A percentile compares a stretch with the other conserved stretches of the same genome.
phyloP scores from a whole-genome alignment of 306 rosid genomes.

The Alnus rubra region DNA sequence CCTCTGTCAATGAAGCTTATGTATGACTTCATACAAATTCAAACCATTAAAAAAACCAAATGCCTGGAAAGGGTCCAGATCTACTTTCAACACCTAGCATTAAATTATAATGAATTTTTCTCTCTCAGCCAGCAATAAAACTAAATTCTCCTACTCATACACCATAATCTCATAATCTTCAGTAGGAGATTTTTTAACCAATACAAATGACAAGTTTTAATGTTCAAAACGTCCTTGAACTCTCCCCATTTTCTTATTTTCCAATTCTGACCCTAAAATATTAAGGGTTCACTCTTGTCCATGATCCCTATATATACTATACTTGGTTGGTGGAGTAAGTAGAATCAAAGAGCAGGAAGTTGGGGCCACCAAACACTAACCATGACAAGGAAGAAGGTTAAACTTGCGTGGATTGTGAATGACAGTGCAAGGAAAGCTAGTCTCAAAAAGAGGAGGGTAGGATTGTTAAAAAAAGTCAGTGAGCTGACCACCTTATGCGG shows the following conservation, averaged over 20 bases:
- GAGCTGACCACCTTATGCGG: slow-evolving; percentile 40
- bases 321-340: not conserved
- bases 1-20: not conserved
- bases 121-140: slow-evolving; percentile 8
- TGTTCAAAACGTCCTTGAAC: not conserved
- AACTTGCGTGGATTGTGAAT: slow-evolving; percentile 32
- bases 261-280: not conserved
- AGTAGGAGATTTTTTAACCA: not conserved
- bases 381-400: slow-evolving; percentile 38
- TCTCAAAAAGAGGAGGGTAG: slow-evolving; percentile 31
- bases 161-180: slow-evolving; percentile 2
- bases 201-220: not conserved
- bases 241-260: not conserved
- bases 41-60: slow-evolving; percentile 3
- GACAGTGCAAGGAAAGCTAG: slow-evolving; percentile 35
- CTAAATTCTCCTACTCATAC: not conserved
- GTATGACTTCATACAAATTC: not conserved
- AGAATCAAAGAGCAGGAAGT: not conserved
- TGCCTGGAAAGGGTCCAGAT: not conserved
- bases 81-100: not conserved
- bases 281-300: not conserved
- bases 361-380: not conserved
- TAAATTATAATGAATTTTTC: not conserved
- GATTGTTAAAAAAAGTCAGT: slow-evolving; percentile 39
- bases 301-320: not conserved